A percentile compares a stretch with the other conserved stretches of the same genome.
Conservation (phyloP, 306 rosid genomes). For the Inga leiocalycina region DNA sequence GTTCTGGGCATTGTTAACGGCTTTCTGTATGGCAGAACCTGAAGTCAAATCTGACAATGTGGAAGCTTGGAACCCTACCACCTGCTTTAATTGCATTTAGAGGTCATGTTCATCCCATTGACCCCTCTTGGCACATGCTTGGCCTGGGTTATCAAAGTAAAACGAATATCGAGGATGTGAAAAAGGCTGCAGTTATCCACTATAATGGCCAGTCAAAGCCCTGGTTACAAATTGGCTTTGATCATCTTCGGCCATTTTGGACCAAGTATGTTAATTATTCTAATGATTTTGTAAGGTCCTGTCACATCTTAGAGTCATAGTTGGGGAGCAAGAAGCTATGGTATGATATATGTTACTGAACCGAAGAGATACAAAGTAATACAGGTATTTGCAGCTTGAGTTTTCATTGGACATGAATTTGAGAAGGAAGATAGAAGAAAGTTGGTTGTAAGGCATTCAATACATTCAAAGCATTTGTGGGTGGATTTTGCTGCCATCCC, state of each 20-base stretch:
- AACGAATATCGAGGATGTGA: slow-evolving; percentile 67
- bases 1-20: slow-evolving; percentile 32
- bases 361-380: slow-evolving; percentile 38
- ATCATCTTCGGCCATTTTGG: slow-evolving; percentile 99
- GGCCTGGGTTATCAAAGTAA: slow-evolving; percentile 97
- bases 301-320: slow-evolving; percentile 92
- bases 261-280: slow-evolving; percentile 91
- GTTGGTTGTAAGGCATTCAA: slow-evolving; percentile 41
- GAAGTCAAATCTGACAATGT: slow-evolving; percentile 87
- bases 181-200: slow-evolving; percentile 95
- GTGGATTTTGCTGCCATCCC: slow-evolving; percentile 49
- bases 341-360: slow-evolving; percentile 36
- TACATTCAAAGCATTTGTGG: slow-evolving; percentile 35
- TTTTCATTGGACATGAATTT: slow-evolving; percentile 34
- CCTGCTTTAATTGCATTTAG: slow-evolving; percentile 91
- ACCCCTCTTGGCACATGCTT: slow-evolving; percentile 96
- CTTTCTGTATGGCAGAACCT: slow-evolving; percentile 72
- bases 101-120: slow-evolving; percentile 92
- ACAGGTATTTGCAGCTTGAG: slow-evolving; percentile 53
- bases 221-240: slow-evolving; percentile 96
- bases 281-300: slow-evolving; percentile 86
- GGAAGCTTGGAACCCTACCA: slow-evolving; percentile 98
- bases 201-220: slow-evolving; percentile 99
- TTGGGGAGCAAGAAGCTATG: slow-evolving; percentile 33
- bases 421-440: slow-evolving; percentile 52